phyloP scores from a whole-genome alignment of 2,329 filamentous ascomycete genomes.

The Bipolaris victoriae region DNA sequence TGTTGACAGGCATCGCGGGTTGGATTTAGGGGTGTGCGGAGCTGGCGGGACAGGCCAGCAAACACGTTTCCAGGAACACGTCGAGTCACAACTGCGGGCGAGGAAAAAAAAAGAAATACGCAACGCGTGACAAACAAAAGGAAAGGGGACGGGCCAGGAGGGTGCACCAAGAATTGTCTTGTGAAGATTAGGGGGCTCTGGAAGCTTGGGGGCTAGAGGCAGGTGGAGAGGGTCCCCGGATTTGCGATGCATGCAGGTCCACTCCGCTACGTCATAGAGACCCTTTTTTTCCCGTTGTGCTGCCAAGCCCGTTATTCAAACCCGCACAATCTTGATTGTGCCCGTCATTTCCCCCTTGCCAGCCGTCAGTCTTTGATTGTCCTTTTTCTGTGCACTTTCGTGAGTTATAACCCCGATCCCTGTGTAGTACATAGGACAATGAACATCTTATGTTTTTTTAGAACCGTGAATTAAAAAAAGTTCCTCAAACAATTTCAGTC shows the following conservation, averaged over 20 bases:
- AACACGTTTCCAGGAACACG: constrained; percentile 4
- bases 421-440: no score
- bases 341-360: constrained; percentile 23
- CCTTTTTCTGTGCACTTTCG: no score
- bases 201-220: background rate
- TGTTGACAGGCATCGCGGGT: constrained; percentile 69
- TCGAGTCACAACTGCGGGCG: background rate
- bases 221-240: constrained; percentile 16
- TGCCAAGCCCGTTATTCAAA: background rate
- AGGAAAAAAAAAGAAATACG: background rate
- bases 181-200: constrained; percentile 6
- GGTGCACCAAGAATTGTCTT: background rate
- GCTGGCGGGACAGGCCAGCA: constrained; percentile 9
- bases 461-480: no score
- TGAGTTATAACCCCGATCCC: no score
- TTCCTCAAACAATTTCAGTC: no score
- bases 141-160: background rate
- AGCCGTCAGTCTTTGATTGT: constrained; percentile 3
- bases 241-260: constrained; percentile 6
- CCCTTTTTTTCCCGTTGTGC: constrained; percentile 1
- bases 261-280: constrained; percentile 9
- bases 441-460: no score
- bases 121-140: background rate
- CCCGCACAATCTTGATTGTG: no score
- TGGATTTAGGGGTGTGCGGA: constrained; percentile 12